Base-by-base conservation (phyloP, 2,329 filamentous ascomycete genomes). In the Talaromyces verruculosus region DNA sequence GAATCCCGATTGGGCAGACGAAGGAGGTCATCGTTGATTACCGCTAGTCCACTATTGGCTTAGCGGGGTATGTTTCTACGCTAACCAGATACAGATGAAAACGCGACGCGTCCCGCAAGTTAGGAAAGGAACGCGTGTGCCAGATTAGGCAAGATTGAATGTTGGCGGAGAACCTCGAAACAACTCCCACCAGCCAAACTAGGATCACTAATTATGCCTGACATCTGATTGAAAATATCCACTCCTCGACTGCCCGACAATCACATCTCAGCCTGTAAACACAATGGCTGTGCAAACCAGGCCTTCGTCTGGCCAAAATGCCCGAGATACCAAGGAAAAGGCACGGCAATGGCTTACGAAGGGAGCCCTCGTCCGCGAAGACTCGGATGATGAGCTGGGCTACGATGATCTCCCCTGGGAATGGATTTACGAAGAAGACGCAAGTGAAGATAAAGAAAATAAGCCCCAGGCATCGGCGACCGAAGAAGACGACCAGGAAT, bases 351-450 rank as follows among this genome's bases (percentile, higher is more conserved):
- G 82, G 73, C 82, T 89, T 66, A 84, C 79, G 67, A 87, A 77
- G 70, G 86, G 87, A 55, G 89, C 89, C 35, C 83, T 93, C 11
- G 79, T 82, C 6, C 84, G 90, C 72, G 91, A 95, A 68, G 90
- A 96, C 75, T 96, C 92, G 0, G 93, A 96, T 76, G 93, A 96
- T 77, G 94, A 97, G 76, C 85, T 96, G 28, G 90, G 88, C 33
- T 82, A 85, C 41, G 88, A 91, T 60, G 90, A 92, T 72, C 80
- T 85, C 55, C 86, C 89, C 0, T 95, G 91, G 91, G 85, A 92
- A 79, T 94, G 91, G 90, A 85, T 94, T 53, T 93, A 94, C 77
- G 83, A 75, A 61, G 13, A 67, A 69, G 66, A 73, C 39, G 25
- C 67, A 28, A 70, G 74, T 62, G 64, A 69, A 51, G 65, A 76